phyloP scores from a whole-genome alignment of 305 asterid genomes.

The Fraxinus velutina region DNA sequence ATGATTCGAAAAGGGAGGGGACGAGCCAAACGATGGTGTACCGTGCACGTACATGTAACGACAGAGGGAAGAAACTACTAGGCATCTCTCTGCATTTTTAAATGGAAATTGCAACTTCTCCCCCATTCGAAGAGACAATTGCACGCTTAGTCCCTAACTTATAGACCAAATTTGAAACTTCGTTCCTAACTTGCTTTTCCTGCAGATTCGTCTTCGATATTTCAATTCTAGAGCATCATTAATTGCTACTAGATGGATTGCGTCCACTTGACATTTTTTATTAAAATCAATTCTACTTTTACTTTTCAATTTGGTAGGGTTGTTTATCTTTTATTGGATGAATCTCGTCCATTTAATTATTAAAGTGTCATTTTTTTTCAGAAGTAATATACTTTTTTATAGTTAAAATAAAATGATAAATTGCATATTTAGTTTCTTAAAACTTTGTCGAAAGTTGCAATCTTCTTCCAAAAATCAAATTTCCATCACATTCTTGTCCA shows the following conservation, averaged over 20 bases:
- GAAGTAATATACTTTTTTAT: background rate
- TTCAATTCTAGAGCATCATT: background rate
- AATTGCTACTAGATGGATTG: background rate
- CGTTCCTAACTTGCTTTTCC: background rate
- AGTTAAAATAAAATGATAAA: background rate
- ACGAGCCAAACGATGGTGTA: background rate
- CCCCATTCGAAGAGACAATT: background rate
- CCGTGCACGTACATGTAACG: slow-evolving; percentile 1
- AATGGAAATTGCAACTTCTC: background rate
- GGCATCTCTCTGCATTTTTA: background rate
- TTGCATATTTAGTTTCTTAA: background rate
- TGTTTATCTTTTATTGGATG: background rate
- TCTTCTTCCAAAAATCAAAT: background rate
- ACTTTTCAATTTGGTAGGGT: background rate
- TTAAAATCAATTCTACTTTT: background rate
- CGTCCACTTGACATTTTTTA: background rate
- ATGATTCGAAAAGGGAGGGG: background rate
- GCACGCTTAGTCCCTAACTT: background rate
- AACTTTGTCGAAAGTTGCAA: background rate
- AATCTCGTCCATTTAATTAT: background rate
- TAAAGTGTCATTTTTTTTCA: background rate
- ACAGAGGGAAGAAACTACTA: background rate
- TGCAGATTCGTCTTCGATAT: background rate
- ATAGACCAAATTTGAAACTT: background rate
- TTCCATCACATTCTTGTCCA: background rate